Evolutionary conservation across 805 yeast species (phyloP).

Genomic region (Zygosaccharomyces kombuchaensis): DNA sequence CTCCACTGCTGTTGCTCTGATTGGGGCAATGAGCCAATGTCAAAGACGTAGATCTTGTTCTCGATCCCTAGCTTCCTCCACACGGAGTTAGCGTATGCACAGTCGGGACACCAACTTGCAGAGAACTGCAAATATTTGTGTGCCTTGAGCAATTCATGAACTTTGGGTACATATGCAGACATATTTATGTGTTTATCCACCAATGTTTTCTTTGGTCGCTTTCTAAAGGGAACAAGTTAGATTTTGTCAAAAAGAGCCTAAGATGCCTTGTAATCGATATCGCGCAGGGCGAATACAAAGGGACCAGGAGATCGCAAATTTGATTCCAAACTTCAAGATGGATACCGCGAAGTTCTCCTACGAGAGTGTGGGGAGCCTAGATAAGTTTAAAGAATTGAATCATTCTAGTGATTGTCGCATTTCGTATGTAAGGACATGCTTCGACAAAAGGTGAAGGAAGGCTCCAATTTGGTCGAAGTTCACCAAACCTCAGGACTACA

Average conservation of each 20-base stretch:
- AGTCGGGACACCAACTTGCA: conserved; percentile 78
- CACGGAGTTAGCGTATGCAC: conserved; percentile 55
- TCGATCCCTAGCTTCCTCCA: conserved; percentile 51
- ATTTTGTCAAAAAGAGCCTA: background rate
- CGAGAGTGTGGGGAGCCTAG: no score
- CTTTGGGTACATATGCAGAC: conserved; percentile 36
- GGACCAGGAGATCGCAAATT: background rate
- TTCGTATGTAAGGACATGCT: conserved; percentile 4
- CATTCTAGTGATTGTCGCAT: background rate
- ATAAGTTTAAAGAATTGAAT: no score
- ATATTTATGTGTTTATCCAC: conserved; percentile 1
- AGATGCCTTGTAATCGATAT: background rate
- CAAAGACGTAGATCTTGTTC: conserved; percentile 51
- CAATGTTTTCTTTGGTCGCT: background rate
- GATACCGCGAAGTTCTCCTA: no score
- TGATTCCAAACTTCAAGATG: no score
- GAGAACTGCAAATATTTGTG: conserved; percentile 55
- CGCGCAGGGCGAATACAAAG: background rate
- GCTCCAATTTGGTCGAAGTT: background rate
- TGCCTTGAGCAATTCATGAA: conserved; percentile 42
- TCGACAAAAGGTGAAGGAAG: conserved; percentile 1
- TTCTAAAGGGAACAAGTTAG: background rate
- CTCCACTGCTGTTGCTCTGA: conserved; percentile 33
- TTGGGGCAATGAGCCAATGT: conserved; percentile 33
- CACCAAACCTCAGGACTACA: background rate